Conservation (phyloP, 805 yeast genomes). For the Cyberlindnera samutprakarnensis region DNA sequence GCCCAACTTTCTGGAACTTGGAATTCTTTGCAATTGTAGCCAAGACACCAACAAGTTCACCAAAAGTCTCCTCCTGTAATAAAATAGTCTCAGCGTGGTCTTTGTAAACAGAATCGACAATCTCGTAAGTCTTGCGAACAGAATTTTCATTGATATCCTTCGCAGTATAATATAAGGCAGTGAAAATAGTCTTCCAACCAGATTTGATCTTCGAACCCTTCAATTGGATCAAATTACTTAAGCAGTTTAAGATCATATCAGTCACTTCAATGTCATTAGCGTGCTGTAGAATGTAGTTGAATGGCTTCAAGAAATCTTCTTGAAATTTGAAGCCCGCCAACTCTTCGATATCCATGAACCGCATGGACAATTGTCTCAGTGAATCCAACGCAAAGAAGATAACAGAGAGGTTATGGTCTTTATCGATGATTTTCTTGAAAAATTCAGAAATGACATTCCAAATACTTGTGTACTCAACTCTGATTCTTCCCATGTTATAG, state of each 20-base stretch:
- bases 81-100: slow-evolving; percentile 57
- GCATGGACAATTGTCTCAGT: slow-evolving; percentile 81
- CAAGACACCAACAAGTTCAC: slow-evolving; percentile 63
- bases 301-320: slow-evolving; percentile 87
- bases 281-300: slow-evolving; percentile 67
- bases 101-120: slow-evolving; percentile 53
- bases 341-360: slow-evolving; percentile 91
- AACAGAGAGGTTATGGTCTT: slow-evolving; percentile 57
- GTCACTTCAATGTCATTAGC: slow-evolving; percentile 65
- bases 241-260: slow-evolving; percentile 85
- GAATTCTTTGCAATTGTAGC: slow-evolving; percentile 81
- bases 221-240: slow-evolving; percentile 75
- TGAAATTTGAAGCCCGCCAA: slow-evolving; percentile 94
- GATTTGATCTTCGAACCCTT: slow-evolving; percentile 72
- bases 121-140: slow-evolving; percentile 56
- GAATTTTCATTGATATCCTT: slow-evolving; percentile 46
- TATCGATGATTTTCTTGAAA: slow-evolving; percentile 80
- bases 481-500: slow-evolving; percentile 93
- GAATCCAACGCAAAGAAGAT: slow-evolving; percentile 92
- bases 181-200: slow-evolving; percentile 91
- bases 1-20: slow-evolving; percentile 68
- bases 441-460: slow-evolving; percentile 93
- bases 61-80: slow-evolving; percentile 56
- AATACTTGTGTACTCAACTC: slow-evolving; percentile 92
- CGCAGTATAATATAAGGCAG: slow-evolving; percentile 71